These are phyloP conservation scores for Corylus avellana DNA, from an alignment of 306 rosid genomes.

Conservation along the genomic window DNA sequence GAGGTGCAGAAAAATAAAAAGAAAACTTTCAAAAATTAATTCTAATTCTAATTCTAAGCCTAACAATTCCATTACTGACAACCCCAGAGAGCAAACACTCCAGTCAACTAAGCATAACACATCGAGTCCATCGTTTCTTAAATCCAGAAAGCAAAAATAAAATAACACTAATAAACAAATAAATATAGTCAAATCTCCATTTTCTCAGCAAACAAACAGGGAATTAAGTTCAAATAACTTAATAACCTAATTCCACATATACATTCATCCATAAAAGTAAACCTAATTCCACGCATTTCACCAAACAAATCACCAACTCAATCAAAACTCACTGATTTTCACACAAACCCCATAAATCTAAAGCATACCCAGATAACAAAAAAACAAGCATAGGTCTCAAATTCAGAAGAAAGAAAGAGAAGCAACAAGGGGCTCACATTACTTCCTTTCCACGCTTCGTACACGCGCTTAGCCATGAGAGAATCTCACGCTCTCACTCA, in stretches of 20 bases:
- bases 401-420: slow-evolving; percentile 7
- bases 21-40: neutral
- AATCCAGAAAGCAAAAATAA: neutral
- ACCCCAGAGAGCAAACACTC: slow-evolving; percentile 12
- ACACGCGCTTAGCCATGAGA: slow-evolving; percentile 90
- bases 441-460: slow-evolving; percentile 93
- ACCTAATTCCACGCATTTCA: slow-evolving; percentile 5
- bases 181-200: slow-evolving; percentile 9
- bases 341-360: slow-evolving; percentile 32
- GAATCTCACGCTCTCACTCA: slow-evolving; percentile 16
- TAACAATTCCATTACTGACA: neutral
- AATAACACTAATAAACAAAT: neutral
- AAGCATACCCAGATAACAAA: slow-evolving; percentile 23
- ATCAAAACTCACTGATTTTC: slow-evolving; percentile 23
- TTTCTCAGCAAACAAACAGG: slow-evolving; percentile 29
- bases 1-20: neutral
- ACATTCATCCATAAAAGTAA: neutral
- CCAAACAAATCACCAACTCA: slow-evolving; percentile 30
- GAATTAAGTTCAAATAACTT: slow-evolving; percentile 12
- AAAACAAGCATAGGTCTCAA: slow-evolving; percentile 15
- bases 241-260: slow-evolving; percentile 18
- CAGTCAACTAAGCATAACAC: slow-evolving; percentile 16
- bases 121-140: slow-evolving; percentile 1
- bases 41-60: neutral
- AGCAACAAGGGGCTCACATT: slow-evolving; percentile 57